phyloP scores from a whole-genome alignment of 345 rosid genomes.

The Corymbia maculata region DNA sequence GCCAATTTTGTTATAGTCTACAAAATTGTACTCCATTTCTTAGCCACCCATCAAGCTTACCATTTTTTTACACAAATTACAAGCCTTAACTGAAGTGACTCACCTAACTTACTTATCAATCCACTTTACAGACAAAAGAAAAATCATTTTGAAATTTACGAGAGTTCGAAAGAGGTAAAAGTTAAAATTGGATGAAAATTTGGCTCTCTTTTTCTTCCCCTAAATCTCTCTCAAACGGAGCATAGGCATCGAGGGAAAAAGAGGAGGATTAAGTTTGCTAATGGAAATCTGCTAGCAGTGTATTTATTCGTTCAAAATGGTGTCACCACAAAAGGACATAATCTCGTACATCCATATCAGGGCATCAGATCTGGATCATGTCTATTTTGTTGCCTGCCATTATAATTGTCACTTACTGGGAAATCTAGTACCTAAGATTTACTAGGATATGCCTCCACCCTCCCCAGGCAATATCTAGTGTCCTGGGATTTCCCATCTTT shows the following conservation, averaged over 20 bases:
- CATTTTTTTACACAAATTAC: background rate
- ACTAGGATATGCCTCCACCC: background rate
- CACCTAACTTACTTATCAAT: background rate
- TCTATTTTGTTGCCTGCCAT: background rate
- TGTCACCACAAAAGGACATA: background rate
- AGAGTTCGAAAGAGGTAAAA: background rate
- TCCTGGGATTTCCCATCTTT: background rate
- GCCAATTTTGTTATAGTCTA: background rate
- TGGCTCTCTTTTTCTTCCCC: background rate
- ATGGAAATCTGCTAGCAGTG: background rate
- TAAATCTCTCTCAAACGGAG: background rate
- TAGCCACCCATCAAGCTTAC: background rate
- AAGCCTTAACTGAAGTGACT: background rate
- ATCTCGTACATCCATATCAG: background rate
- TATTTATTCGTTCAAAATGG: background rate
- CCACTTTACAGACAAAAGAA: no score
- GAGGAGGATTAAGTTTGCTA: background rate
- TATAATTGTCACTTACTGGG: background rate
- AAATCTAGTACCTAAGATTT: background rate
- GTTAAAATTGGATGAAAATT: background rate
- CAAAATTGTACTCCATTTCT: background rate
- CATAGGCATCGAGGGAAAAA: background rate
- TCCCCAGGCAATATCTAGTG: background rate
- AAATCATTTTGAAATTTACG: background rate
- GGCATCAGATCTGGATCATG: background rate